Base-by-base conservation (phyloP, 306 rosid genomes). In the Glycyrrhiza uralensis region DNA sequence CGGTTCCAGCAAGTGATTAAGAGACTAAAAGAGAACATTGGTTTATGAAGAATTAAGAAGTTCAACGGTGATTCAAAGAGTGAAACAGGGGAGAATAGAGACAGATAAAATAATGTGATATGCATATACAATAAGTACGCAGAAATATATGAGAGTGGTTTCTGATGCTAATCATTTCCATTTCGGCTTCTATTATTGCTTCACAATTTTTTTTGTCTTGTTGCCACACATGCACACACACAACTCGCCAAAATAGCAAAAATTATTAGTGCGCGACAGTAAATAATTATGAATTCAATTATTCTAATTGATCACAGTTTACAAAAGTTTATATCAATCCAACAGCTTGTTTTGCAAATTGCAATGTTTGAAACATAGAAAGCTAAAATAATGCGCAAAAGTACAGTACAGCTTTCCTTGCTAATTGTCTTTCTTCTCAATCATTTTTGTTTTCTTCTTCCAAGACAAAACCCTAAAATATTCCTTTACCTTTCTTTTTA, bases 221-320 rank as follows among this genome's bases (percentile, higher is more conserved):
- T 55, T 58, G 68, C 59, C 45, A n/a, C 45, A n/a, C 59, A 72
- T 57, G 58, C 18, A 58, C 58, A 22, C 35, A 57, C 17, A 30
- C 42, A 14, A 7, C 42, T 58, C 7, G 24, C 12, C 9, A 6
- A 5, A 41, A 15, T 39, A 70, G 11, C 52, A 52, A 52, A 38
- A 3, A 5, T 35, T 33, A 17, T 59, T 59, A 33, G 23, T 10
- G 66, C 9, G 15, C 19, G 29, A 18, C 35, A 6, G 19, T 13
- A 39, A 39, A 23, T 18, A 30, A 49, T 26, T 4, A 49, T 11
- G 26, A 0, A 17, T 62, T 49, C 24, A 54, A 42, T 66, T 63
- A 60, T 46, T 60, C 18, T 73, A 20, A 60, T 7, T 46, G n/a
- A n/a, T n/a, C n/a, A 44, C 30, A 59, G n/a, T 22, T 45, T 19